A percentile compares a stretch with the other conserved stretches of the same genome.
phyloP scores from a whole-genome alignment of 2,329 filamentous ascomycete genomes.

The Aureobasidium musti region DNA sequence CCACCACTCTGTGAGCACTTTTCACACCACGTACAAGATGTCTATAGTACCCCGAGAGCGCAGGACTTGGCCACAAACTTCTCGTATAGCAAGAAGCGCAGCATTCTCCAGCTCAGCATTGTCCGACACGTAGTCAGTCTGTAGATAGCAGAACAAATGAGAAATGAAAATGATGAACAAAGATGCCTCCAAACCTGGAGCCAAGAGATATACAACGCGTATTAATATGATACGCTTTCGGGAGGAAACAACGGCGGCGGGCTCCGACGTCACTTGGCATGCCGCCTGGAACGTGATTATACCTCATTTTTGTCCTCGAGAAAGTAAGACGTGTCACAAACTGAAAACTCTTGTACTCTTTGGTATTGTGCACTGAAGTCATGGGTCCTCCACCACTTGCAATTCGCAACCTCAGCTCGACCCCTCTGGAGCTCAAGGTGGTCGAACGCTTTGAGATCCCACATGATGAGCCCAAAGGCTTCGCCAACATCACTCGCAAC shows the following conservation, averaged over 20 bases:
- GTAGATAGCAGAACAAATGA: conserved; percentile 1
- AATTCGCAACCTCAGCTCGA: conserved; percentile 79
- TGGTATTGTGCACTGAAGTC: neutral
- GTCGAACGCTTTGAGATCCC: conserved; percentile 71
- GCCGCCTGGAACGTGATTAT: neutral
- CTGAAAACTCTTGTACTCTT: neutral
- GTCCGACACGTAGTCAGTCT: neutral
- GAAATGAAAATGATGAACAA: neutral
- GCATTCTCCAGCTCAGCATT: neutral
- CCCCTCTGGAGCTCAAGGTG: conserved; percentile 68
- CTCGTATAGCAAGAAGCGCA: neutral
- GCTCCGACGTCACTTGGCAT: conserved; percentile 16
- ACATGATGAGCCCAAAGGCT: conserved; percentile 48
- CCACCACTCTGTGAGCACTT: neutral
- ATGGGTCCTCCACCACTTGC: conserved; percentile 52
- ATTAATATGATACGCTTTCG: neutral
- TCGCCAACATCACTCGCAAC: conserved; percentile 40
- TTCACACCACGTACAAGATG: neutral
- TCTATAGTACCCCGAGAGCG: neutral
- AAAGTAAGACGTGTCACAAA: neutral
- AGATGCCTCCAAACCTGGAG: neutral
- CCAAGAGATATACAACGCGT: conserved; percentile 11
- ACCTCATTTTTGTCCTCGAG: neutral
- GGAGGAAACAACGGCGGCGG: neutral
- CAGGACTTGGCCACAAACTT: neutral